A percentile compares a stretch with the other conserved stretches of the same genome.
These are phyloP conservation scores for Nidularia sp. DNA, from an alignment of 768 basidiomycete genomes.

Conservation along the genomic window DNA sequence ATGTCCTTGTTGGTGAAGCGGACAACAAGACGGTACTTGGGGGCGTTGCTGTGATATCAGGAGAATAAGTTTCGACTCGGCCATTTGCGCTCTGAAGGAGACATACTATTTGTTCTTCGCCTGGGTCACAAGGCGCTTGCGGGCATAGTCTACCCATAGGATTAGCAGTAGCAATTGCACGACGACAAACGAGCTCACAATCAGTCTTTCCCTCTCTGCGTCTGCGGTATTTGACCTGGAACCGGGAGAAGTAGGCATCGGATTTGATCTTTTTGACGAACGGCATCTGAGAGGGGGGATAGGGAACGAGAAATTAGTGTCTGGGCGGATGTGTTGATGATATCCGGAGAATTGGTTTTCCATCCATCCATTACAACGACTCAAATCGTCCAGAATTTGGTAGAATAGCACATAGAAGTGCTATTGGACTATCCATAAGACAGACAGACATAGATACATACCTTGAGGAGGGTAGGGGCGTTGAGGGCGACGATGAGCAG, in stretches of 20 bases:
- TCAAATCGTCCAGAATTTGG: not conserved
- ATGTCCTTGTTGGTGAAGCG: conserved; percentile 98
- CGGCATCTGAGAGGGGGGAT: conserved; percentile 57
- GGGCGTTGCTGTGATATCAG: conserved; percentile 69
- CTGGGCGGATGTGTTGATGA: conserved; percentile 2
- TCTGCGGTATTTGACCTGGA: conserved; percentile 98
- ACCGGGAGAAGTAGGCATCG: conserved; percentile 95
- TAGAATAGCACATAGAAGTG: not conserved
- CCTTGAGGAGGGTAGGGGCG: conserved; percentile 34
- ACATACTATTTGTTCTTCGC: conserved; percentile 98
- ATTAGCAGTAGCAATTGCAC: conserved; percentile 4
- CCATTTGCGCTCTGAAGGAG: not conserved
- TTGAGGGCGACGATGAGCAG: conserved; percentile 21
- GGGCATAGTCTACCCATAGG: conserved; percentile 79
- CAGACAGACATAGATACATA: conserved; percentile 16
- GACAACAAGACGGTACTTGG: conserved; percentile 98
- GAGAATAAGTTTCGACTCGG: not conserved
- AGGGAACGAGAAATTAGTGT: conserved; percentile 1
- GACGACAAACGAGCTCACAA: conserved; percentile 47
- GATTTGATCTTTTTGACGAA: conserved; percentile 98
- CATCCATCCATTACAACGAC: conserved; percentile 29
- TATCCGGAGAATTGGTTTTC: conserved; percentile 23
- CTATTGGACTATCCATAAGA: not conserved
- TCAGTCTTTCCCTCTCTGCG: conserved; percentile 99
- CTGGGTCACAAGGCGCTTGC: conserved; percentile 94